Base-by-base conservation (phyloP, 1,284 basidiomycete genomes). In the Pisolithus thermaeus region DNA sequence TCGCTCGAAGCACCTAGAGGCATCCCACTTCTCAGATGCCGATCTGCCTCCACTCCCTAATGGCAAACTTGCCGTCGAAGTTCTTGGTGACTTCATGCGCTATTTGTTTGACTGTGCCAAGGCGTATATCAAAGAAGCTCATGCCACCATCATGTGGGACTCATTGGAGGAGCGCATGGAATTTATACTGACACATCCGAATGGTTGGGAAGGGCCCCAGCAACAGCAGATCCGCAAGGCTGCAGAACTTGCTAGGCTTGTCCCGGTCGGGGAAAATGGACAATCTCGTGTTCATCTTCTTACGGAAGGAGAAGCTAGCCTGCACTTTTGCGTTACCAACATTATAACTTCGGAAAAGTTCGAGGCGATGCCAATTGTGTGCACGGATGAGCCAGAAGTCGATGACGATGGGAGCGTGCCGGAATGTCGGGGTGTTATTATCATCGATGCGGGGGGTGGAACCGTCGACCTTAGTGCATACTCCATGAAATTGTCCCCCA, bases 391-490 rank as follows among this genome's bases (percentile, higher is more conserved):
- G 32, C 32, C 12, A 14, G 49, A 51, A 0, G 3, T 7, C 11
- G 61, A 58, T 12, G 62, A 63, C 0, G 50, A 56, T 4, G 47
- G 2, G 0, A 55, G 47, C 5, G 52, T 51, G 1, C 25, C 47
- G 2, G 59, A 62, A 8, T 68, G 69, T 2, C 56, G 71, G 25
- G 76, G 74, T 0, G 65, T 81, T 7, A 62, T 79, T 22, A 72
- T 83, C 27, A 72, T 82, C 32, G 79, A 81, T 57, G 74, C 76
- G 1, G 79, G 79, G 3, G 77, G 79, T 11, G 79, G 79, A 1
- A 81, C 79, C 0, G 57, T 78, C 16, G 77, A 79, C 49, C 61
- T 79, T 20, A 76, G 73, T 54, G 68, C 74, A 3, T 78, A 77
- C 52, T 59, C 51, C 49, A 65, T 51, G 52, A 45, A 30, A 43